Percentiles rank a stretch among this genome's conserved stretches.
phyloP scores from a whole-genome alignment of 1,139 yeast genomes.

The Pichia terricola region DNA sequence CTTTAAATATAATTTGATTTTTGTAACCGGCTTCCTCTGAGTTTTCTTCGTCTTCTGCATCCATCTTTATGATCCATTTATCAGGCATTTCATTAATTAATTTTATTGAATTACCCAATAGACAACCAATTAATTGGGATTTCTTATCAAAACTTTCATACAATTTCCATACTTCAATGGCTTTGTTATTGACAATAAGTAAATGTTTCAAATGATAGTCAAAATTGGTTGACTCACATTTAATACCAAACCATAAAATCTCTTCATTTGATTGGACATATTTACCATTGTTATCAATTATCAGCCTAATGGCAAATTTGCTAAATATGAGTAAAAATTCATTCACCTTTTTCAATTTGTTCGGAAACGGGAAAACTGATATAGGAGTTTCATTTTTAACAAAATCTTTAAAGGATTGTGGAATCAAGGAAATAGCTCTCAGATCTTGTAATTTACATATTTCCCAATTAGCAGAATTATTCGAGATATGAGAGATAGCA shows the following conservation, averaged over 20 bases:
- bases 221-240: constrained; percentile 19
- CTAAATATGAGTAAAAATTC: constrained; percentile 22
- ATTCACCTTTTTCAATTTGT: constrained; percentile 9
- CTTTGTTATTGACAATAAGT: constrained; percentile 16
- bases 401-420: constrained; percentile 18
- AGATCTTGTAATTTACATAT: constrained; percentile 21
- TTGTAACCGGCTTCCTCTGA: constrained; percentile 6
- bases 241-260: constrained; percentile 19
- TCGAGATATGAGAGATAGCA: constrained; percentile 20
- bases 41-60: constrained; percentile 1
- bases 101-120: constrained; percentile 16
- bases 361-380: constrained; percentile 18
- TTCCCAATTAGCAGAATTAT: constrained; percentile 21
- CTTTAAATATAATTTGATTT: constrained; percentile 7
- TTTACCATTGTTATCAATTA: constrained; percentile 13
- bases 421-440: constrained; percentile 18
- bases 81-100: constrained; percentile 21
- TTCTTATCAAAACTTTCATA: constrained; percentile 13
- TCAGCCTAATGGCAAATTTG: constrained; percentile 19
- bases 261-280: constrained; percentile 19
- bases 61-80: constrained; percentile 18
- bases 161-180: constrained; percentile 21
- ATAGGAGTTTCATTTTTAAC: constrained; percentile 20
- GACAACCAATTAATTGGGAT: constrained; percentile 17
- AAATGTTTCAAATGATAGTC: constrained; percentile 19